Conservation (phyloP, 306 rosid species). For the Cicer chorassanicum region DNA sequence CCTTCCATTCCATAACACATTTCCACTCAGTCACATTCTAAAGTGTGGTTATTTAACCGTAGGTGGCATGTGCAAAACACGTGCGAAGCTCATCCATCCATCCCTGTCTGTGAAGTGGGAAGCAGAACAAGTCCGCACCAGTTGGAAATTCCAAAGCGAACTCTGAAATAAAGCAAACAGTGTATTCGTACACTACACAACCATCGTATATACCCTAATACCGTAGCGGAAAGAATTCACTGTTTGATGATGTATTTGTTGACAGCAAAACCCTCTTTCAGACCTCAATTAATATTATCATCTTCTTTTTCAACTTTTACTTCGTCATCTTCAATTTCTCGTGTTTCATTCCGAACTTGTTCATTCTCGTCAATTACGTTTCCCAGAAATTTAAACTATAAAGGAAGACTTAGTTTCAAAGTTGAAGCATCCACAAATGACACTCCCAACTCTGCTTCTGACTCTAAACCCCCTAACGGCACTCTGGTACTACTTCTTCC, state of each 20-base stretch:
- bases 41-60: not conserved
- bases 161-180: not conserved
- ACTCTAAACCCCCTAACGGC: slow-evolving; percentile 58
- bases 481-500: slow-evolving; percentile 47
- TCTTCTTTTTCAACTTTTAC: slow-evolving; percentile 31
- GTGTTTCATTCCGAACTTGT: slow-evolving; percentile 31
- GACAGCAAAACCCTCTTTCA: slow-evolving; percentile 47
- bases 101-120: not conserved
- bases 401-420: slow-evolving; percentile 31
- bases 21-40: too few relatives aligned
- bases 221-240: not conserved
- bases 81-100: not conserved
- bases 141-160: not conserved
- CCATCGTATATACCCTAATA: not conserved
- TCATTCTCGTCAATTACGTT: slow-evolving; percentile 42
- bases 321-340: slow-evolving; percentile 40
- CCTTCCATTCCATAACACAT: too few relatives aligned
- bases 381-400: slow-evolving; percentile 41
- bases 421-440: slow-evolving; percentile 51
- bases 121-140: not conserved
- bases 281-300: slow-evolving; percentile 33
- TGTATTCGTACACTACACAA: not conserved
- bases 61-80: not conserved
- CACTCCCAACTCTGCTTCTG: slow-evolving; percentile 41
- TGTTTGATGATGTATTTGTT: slow-evolving; percentile 44